Percentiles rank a stretch among this genome's conserved stretches.
phyloP scores from a whole-genome alignment of 1,284 basidiomycete genomes.

The Pterulicium gracile region DNA sequence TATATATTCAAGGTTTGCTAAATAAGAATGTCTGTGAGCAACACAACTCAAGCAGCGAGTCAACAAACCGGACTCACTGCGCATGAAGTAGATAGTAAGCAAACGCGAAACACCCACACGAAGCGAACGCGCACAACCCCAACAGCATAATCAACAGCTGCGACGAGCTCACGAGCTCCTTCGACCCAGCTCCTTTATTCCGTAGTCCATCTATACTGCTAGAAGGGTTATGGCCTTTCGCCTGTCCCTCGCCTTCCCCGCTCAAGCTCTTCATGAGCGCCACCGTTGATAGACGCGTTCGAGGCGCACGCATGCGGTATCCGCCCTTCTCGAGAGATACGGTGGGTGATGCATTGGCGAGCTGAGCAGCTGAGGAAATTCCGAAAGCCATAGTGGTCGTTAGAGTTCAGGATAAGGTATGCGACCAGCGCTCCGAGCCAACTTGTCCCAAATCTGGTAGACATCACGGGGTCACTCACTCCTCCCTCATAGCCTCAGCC shows the following conservation, averaged over 20 bases:
- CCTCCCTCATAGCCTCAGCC: no score
- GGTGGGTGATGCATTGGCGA: constrained; percentile 42
- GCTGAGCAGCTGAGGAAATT: constrained; percentile 17
- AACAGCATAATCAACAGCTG: constrained; percentile 29
- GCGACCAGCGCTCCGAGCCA: no score
- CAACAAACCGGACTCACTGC: constrained; percentile 37
- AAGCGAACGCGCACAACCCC: constrained; percentile 34
- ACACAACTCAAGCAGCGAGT: no score
- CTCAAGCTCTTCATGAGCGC: constrained; percentile 7
- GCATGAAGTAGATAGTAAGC: constrained; percentile 56
- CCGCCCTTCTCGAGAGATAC: constrained; percentile 50
- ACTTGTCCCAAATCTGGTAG: no score
- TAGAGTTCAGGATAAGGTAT: no score
- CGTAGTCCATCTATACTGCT: constrained; percentile 6
- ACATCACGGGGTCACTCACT: no score
- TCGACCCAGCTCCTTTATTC: constrained; percentile 10
- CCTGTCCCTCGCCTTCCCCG: background rate
- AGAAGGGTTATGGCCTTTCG: background rate
- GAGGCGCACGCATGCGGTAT: constrained; percentile 45
- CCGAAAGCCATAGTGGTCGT: constrained; percentile 21
- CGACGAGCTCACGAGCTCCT: constrained; percentile 14
- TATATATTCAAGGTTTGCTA: no score
- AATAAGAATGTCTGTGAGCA: no score
- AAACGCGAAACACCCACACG: constrained; percentile 39
- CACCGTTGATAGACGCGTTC: constrained; percentile 14